Evolutionary conservation across 768 basidiomycete species (phyloP).

Genomic region (Mycena rosella): DNA sequence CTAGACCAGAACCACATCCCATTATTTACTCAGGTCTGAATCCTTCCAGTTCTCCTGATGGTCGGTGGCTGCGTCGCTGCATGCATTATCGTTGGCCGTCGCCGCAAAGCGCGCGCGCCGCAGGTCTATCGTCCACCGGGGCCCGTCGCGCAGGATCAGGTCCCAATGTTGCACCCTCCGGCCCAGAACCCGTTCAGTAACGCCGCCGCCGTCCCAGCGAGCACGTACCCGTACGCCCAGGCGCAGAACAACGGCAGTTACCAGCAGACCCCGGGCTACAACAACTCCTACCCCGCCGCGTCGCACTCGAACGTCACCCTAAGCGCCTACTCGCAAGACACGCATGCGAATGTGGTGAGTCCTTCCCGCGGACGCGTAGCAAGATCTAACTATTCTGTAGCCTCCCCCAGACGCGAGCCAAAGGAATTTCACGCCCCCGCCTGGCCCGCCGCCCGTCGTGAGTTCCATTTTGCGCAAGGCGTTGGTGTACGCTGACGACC

Average conservation of each 20-base stretch:
- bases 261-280: not conserved
- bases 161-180: slow-evolving; percentile 17
- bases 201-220: not conserved
- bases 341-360: slow-evolving; percentile 1
- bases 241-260: not conserved
- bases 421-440: not conserved
- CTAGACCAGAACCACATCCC: not conserved
- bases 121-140: not conserved
- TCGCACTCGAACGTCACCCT: not conserved
- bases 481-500: not conserved
- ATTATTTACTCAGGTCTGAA: not conserved
- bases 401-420: not conserved
- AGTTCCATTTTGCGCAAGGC: not conserved
- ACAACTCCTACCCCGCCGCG: not conserved
- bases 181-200: slow-evolving; percentile 9
- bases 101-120: not conserved
- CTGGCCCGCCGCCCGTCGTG: slow-evolving; percentile 10
- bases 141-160: slow-evolving; percentile 11
- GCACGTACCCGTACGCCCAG: not conserved
- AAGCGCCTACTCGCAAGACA: slow-evolving; percentile 1
- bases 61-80: not conserved
- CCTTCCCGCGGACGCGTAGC: no score
- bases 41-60: not conserved
- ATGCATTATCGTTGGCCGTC: not conserved
- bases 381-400: not conserved